Conservation (phyloP, 2,329 filamentous ascomycete genomes). For the Penicillium paneum region DNA sequence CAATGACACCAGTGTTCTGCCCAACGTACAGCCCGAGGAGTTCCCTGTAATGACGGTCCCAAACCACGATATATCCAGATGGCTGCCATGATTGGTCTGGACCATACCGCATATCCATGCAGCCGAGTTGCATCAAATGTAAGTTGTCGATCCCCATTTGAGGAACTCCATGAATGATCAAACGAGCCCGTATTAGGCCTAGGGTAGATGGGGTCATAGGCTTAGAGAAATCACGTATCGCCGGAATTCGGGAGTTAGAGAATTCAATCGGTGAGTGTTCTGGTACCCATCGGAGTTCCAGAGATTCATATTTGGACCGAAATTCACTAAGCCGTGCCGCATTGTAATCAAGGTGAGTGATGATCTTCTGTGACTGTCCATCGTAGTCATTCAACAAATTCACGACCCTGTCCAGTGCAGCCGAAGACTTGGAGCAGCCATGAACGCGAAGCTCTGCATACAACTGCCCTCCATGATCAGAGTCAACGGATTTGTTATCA, state of each 20-base stretch:
- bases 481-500: conserved; percentile 25
- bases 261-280: conserved; percentile 36
- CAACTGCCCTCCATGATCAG: conserved; percentile 25
- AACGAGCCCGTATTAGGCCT: conserved; percentile 33
- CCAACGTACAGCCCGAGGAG: conserved; percentile 34
- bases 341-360: background rate
- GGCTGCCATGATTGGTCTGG: conserved; percentile 24
- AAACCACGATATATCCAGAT: conserved; percentile 38
- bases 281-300: conserved; percentile 34
- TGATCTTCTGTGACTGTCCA: conserved; percentile 19
- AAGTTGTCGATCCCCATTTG: conserved; percentile 20
- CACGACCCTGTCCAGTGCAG: conserved; percentile 27
- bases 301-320: background rate
- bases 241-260: conserved; percentile 13
- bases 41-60: conserved; percentile 32
- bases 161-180: conserved; percentile 21
- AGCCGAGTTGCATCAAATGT: conserved; percentile 40
- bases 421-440: conserved; percentile 31
- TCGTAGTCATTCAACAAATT: conserved; percentile 37
- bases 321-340: background rate
- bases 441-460: conserved; percentile 26
- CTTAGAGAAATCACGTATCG: conserved; percentile 8
- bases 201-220: conserved; percentile 25
- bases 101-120: conserved; percentile 26
- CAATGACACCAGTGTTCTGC: conserved; percentile 21